phyloP scores from a whole-genome alignment of 768 basidiomycete species.

The Coprinellus micaceus region DNA sequence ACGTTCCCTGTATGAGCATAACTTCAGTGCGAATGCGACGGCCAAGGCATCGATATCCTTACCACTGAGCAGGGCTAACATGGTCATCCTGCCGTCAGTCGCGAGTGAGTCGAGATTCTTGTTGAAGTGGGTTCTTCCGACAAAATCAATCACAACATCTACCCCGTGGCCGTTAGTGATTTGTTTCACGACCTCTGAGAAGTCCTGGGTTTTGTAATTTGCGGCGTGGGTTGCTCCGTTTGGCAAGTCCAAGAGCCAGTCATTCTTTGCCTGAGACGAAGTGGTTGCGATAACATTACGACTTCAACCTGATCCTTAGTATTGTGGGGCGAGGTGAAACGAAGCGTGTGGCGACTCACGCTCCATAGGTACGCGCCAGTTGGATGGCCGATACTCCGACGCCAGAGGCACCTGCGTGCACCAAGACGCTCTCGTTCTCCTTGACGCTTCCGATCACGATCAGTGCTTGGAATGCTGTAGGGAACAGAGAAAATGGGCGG shows the following conservation, averaged over 20 bases:
- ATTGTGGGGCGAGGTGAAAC: slow-evolving; percentile 4
- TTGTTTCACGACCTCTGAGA: slow-evolving; percentile 67
- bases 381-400: slow-evolving; percentile 89
- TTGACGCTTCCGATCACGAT: slow-evolving; percentile 67
- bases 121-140: slow-evolving; percentile 70
- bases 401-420: slow-evolving; percentile 90
- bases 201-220: slow-evolving; percentile 85
- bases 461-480: slow-evolving; percentile 44
- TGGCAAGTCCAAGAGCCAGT: slow-evolving; percentile 65
- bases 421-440: slow-evolving; percentile 68
- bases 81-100: slow-evolving; percentile 70
- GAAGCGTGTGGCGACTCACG: slow-evolving; percentile 45
- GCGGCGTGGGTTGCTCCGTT: slow-evolving; percentile 71
- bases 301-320: slow-evolving; percentile 29
- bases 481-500: background rate
- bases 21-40: slow-evolving; percentile 12
- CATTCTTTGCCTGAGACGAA: slow-evolving; percentile 77
- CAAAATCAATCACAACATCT: slow-evolving; percentile 83
- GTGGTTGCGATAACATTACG: slow-evolving; percentile 79
- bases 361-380: slow-evolving; percentile 68
- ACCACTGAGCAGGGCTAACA: slow-evolving; percentile 69
- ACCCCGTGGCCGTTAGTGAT: slow-evolving; percentile 69
- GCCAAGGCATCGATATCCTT: slow-evolving; percentile 11
- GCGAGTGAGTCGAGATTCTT: slow-evolving; percentile 70
- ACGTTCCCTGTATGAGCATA: slow-evolving; percentile 40